Evolutionary conservation across 139 green algal genomes (phyloP).

Genomic region (Eudorina sp.): DNA sequence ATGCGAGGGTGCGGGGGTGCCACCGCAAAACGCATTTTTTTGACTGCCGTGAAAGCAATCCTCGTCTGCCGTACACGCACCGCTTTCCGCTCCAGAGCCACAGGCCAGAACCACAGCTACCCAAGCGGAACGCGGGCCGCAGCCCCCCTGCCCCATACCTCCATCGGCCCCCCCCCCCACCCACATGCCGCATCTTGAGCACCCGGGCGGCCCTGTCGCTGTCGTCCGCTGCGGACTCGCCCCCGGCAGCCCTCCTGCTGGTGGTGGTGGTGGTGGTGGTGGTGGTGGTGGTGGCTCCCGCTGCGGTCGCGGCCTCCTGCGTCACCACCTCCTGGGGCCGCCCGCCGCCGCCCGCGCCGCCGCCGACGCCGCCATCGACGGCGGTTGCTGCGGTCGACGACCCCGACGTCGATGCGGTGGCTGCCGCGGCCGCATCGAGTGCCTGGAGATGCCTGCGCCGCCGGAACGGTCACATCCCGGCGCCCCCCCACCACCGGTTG

Average conservation of each 20-base stretch:
- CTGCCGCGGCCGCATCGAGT: neutral
- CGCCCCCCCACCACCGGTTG: too few species aligned
- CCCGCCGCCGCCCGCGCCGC: too few species aligned
- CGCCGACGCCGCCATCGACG: neutral
- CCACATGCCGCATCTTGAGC: slow-evolving; percentile 2
- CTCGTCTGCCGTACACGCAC: too few species aligned
- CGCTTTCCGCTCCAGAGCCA: too few species aligned
- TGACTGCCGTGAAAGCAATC: too few species aligned
- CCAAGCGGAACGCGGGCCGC: too few species aligned
- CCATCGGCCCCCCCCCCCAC: neutral
- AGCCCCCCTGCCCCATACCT: neutral
- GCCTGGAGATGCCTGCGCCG: slow-evolving; percentile 9
- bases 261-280: neutral
- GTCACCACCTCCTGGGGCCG: too few species aligned
- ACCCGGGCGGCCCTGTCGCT: slow-evolving; percentile 16
- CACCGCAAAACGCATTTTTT: too few species aligned
- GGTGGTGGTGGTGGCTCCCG: neutral
- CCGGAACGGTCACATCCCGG: too few species aligned
- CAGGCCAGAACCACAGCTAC: too few species aligned
- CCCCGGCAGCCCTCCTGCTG: neutral
- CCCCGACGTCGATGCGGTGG: neutral
- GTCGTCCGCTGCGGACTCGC: neutral
- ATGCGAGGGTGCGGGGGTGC: too few species aligned
- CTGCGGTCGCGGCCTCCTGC: neutral
- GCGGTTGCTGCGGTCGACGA: neutral